Evolutionary conservation across 2,329 filamentous ascomycete genomes (phyloP).

Genomic region (Pseudocercospora cruenta): DNA sequence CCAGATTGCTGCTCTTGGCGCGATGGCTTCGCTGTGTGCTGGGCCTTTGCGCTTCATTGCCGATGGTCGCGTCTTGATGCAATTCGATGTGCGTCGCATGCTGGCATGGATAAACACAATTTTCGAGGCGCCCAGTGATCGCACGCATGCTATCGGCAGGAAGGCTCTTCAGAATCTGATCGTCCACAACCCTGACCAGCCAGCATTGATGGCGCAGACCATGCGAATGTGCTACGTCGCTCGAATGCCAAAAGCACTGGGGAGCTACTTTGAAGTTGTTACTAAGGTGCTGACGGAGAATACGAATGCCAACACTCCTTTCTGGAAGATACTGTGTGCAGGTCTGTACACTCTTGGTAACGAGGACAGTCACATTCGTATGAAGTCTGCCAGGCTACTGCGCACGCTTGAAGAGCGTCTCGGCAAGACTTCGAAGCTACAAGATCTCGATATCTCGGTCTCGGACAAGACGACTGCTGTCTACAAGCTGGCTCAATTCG

Average conservation of each 20-base stretch:
- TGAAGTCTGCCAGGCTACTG: slow-evolving; percentile 81
- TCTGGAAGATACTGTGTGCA: slow-evolving; percentile 87
- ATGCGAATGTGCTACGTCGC: slow-evolving; percentile 89
- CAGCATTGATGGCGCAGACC: slow-evolving; percentile 83
- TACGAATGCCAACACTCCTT: slow-evolving; percentile 76
- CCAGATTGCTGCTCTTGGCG: slow-evolving; percentile 84
- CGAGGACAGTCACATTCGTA: slow-evolving; percentile 83
- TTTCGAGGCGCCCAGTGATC: slow-evolving; percentile 88
- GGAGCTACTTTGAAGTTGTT: slow-evolving; percentile 94
- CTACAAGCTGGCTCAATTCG: slow-evolving; percentile 96
- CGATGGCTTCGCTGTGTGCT: slow-evolving; percentile 90
- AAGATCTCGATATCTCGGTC: slow-evolving; percentile 97
- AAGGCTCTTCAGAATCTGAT: slow-evolving; percentile 88
- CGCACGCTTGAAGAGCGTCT: slow-evolving; percentile 77
- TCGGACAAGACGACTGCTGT: slow-evolving; percentile 98
- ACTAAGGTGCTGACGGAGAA: slow-evolving; percentile 82
- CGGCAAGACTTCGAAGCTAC: slow-evolving; percentile 83
- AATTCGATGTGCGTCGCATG: slow-evolving; percentile 92
- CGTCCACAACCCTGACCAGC: slow-evolving; percentile 83
- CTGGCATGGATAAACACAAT: slow-evolving; percentile 94
- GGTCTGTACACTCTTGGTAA: slow-evolving; percentile 92
- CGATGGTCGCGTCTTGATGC: slow-evolving; percentile 81
- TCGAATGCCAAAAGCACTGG: slow-evolving; percentile 72
- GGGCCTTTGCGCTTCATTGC: slow-evolving; percentile 83
- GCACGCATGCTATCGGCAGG: slow-evolving; percentile 86